Evolutionary conservation across 768 basidiomycete species (phyloP), one percentile per base, ranked within the genome.

Genomic region (Crepidotus variabilis): DNA sequence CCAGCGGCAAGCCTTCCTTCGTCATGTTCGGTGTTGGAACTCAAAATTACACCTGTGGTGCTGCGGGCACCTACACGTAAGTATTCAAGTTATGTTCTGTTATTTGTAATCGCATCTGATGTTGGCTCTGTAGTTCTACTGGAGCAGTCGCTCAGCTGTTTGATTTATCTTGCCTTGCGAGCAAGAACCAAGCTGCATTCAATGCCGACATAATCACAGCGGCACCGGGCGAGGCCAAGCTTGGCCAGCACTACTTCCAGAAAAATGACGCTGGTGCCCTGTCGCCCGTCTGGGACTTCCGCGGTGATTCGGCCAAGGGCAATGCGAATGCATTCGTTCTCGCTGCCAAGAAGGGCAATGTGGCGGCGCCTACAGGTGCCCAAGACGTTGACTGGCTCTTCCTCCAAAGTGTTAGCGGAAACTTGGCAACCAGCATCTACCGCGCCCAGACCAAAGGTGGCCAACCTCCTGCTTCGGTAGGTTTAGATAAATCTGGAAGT

Each of bases 211-310:
- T n/a, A n/a, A n/a, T 76, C 28, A 68, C 75, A 28, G 14, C 56
- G 0, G 71, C 67, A 3, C 46, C 53, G 52, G 18, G 55, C 60
- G 55, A 55, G 9, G 45, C 52, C 2, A 52, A 55, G 16, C 32
- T 60, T 62, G 78, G 78, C 13, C 75, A 82, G 57, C 84, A 88
- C 60, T 86, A 79, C 72, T 88, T 84, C 66, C 72, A 82, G 34
- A 65, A 71, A 0, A 79, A 80, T 65, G 71, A 78, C 4, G 68
- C 73, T 3, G 77, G 75, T 2, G 78, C 77, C 14, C 33, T 71
- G 24, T 69, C 72, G 54, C 83, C 86, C 1, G 75, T 78, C 60
- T 83, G 83, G 77, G 86, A 86, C 66, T 82, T 82, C 69, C 75
- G 78, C 10, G 73, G 74, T 5, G 74, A 71, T 2, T 61, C 63